Conservation (phyloP, 2,329 filamentous ascomycete species). For the Sclerotinia sclerotiorum region DNA sequence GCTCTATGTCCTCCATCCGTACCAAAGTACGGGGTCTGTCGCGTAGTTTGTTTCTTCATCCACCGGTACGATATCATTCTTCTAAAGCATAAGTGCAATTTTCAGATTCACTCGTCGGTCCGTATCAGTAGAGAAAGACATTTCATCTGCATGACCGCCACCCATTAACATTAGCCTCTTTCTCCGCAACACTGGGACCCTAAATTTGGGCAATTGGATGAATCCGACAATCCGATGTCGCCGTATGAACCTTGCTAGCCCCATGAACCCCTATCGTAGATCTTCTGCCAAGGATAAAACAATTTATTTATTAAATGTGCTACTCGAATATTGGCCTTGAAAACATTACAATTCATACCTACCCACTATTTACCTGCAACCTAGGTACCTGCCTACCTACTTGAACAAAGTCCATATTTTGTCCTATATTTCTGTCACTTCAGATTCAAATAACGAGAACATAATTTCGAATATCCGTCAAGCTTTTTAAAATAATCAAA, state of each 20-base stretch:
- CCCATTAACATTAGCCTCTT: not conserved
- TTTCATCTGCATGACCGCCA: not conserved
- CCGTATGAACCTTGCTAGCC: slow-evolving; percentile 5
- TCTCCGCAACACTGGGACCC: not conserved
- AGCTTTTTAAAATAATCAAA: not conserved
- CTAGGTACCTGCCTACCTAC: not conserved
- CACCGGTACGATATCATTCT: not conserved
- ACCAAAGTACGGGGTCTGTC: not conserved
- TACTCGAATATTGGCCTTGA: not conserved
- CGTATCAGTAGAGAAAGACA: not conserved
- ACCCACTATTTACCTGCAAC: too few relatives aligned
- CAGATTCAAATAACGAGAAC: not conserved
- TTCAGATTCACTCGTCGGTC: not conserved
- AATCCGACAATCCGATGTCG: slow-evolving; percentile 7
- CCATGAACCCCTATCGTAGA: not conserved
- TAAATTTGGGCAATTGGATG: not conserved
- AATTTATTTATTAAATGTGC: slow-evolving; percentile 14
- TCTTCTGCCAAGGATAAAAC: slow-evolving; percentile 1
- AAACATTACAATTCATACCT: not conserved
- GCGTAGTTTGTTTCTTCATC: not conserved
- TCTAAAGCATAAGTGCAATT: not conserved
- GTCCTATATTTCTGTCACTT: not conserved
- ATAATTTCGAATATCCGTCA: not conserved
- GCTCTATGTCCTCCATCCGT: too few relatives aligned
- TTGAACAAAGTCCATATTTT: not conserved